These are phyloP conservation scores for Gyrodon tennesseensis DNA, from an alignment of 1,284 basidiomycete species.

Conservation along the genomic window DNA sequence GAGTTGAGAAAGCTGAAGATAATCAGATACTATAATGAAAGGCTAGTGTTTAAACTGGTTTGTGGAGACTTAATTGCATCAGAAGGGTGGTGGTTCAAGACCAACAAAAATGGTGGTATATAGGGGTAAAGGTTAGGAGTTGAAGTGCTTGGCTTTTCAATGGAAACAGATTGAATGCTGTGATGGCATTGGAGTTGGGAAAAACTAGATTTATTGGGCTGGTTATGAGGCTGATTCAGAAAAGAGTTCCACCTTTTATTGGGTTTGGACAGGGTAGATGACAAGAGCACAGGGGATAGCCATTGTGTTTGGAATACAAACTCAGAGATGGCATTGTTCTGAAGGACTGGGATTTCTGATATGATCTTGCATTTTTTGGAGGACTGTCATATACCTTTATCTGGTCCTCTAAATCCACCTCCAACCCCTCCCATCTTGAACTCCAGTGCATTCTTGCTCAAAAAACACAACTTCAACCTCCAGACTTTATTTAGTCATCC, in stretches of 20 bases:
- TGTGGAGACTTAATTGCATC: not conserved
- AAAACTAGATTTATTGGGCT: not conserved
- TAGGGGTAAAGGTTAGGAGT: not conserved
- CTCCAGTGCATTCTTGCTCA: too few species aligned
- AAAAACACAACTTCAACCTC: too few species aligned
- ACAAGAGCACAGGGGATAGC: not conserved
- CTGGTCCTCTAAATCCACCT: too few species aligned
- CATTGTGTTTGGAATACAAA: not conserved
- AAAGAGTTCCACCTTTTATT: not conserved
- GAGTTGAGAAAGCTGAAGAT: not conserved
- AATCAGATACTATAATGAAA: not conserved
- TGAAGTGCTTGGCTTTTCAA: not conserved
- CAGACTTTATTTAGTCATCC: too few species aligned
- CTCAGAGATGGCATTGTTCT: fast-evolving
- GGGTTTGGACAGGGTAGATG: not conserved
- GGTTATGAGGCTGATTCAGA: not conserved
- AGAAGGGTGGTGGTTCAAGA: not conserved
- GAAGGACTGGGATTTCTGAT: not conserved
- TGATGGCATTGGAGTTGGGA: not conserved
- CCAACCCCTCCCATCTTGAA: too few species aligned
- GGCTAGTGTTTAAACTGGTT: not conserved
- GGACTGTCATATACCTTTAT: too few species aligned
- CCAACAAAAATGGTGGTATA: not conserved
- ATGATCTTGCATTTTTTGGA: not conserved
- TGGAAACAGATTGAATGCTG: not conserved